Conservation (phyloP, 352 stramenopile species). For the Phytophthora syringae region DNA sequence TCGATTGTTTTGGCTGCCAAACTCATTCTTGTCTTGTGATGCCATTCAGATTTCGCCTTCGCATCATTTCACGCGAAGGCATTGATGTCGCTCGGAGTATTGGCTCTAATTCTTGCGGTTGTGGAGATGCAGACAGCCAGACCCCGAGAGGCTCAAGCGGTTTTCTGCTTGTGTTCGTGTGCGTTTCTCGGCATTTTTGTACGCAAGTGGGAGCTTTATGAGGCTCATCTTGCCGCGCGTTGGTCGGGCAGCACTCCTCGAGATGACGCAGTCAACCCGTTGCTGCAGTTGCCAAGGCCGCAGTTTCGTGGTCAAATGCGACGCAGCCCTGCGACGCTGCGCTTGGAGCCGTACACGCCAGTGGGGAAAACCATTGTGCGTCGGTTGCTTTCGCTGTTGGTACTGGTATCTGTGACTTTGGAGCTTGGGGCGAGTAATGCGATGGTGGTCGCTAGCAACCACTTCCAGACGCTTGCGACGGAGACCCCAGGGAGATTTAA, state of each 20-base stretch:
- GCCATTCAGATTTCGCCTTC: conserved; percentile 63
- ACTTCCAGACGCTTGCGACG: conserved; percentile 30
- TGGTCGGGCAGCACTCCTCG: conserved; percentile 57
- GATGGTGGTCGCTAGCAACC: conserved; percentile 42
- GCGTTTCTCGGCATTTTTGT: conserved; percentile 55
- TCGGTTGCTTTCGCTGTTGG: conserved; percentile 29
- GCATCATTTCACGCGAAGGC: conserved; percentile 58
- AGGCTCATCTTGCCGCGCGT: conserved; percentile 43
- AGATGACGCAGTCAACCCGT: conserved; percentile 17
- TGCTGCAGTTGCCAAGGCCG: conserved; percentile 42
- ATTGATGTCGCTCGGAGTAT: conserved; percentile 45
- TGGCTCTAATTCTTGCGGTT: conserved; percentile 45
- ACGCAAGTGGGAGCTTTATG: conserved; percentile 66
- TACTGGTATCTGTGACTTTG: conserved; percentile 33
- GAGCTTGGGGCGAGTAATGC: conserved; percentile 40
- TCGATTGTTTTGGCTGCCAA: not conserved
- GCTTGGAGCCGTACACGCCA: conserved; percentile 57
- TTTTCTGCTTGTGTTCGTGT: conserved; percentile 60
- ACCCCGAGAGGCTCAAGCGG: conserved; percentile 20
- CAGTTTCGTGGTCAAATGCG: conserved; percentile 65
- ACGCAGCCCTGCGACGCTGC: conserved; percentile 61
- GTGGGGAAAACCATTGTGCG: conserved; percentile 37
- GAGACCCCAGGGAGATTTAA: conserved; percentile 22
- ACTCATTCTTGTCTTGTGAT: conserved; percentile 1
- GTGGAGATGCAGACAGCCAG: conserved; percentile 16